Base-by-base conservation (phyloP, 2,329 filamentous ascomycete genomes). In the Aureobasidium zeae region DNA sequence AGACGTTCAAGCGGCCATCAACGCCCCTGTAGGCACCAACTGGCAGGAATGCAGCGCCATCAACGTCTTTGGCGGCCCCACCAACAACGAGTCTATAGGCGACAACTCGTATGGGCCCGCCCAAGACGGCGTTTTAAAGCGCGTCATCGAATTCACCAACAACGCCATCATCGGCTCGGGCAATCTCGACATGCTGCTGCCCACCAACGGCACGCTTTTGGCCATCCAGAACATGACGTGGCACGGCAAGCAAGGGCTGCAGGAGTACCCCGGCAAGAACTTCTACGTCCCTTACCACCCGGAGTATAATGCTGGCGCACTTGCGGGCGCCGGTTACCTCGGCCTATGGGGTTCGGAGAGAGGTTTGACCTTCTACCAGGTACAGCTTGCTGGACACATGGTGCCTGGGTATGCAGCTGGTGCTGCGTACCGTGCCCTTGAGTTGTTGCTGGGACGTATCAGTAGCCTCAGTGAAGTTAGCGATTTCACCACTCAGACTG, bases 371-470 rank as follows among this genome's bases (percentile, higher is more conserved):
- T 59, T 55, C 46, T 50, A 53, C 33, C 45, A 47, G 6, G 53
- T 57, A 4, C 45, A 56, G 19, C 46, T 48, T 13, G 53, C 56
- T 10, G 57, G 56, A 0, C 57, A 59, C 45, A 51, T 51, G 10
- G 29, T 46, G 12, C 44, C 44, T 3, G 34, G 36, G 5, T 46
- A 41, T 26, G 30, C 30, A n/a, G 36, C 44, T 28, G 43, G 43
- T 11, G 80, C 78, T 0, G 73, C 79, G 0, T 86, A 83, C 57
- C 68, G 84, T 25, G 79, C 84, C 46, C 58, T 91, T 15, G 84
- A 91, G 67, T 81, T 83, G 53, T 59, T 91, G 52, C 68, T 93
- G 1, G 85, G 86, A 0, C 67, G 83, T 24, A 77, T 87, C 11
- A 63, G 73, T 3, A 74, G 67, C 48, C 55, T 85, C 51, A 61